Percentiles rank a stretch among this genome's conserved stretches.
phyloP scores from a whole-genome alignment of 139 green algal species.

The Chlamydomonas sp. region DNA sequence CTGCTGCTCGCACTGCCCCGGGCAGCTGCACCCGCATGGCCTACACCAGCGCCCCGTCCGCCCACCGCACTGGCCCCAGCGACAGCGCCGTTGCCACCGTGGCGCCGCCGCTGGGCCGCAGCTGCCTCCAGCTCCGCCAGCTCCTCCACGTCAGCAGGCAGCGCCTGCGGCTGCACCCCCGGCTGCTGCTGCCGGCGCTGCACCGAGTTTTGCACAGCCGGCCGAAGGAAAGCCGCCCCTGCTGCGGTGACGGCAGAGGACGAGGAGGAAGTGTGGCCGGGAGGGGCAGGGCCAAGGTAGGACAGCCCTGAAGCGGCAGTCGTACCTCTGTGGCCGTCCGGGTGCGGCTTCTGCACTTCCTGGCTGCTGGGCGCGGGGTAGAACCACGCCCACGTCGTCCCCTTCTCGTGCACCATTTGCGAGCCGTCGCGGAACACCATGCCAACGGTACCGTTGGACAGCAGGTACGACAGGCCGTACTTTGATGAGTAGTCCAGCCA shows the following conservation, averaged over 20 bases:
- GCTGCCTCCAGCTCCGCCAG: not conserved
- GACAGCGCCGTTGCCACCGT: not conserved
- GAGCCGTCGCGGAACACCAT: slow-evolving; percentile 29
- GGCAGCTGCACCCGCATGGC: not conserved
- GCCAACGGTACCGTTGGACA: slow-evolving; percentile 27
- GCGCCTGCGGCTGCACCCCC: not conserved
- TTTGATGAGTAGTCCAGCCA: slow-evolving; percentile 30
- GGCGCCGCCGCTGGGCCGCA: not conserved
- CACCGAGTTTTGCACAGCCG: not conserved
- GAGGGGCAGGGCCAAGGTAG: too few relatives aligned
- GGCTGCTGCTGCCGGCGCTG: not conserved
- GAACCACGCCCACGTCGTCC: slow-evolving; percentile 3
- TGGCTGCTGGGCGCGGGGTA: not conserved
- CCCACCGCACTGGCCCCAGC: not conserved
- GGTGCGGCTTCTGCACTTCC: too few relatives aligned
- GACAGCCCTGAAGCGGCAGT: too few relatives aligned
- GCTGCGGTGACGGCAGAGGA: too few relatives aligned
- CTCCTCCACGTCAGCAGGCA: not conserved
- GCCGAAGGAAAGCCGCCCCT: too few relatives aligned
- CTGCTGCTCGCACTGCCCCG: not conserved
- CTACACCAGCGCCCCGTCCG: not conserved
- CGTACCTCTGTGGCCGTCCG: too few relatives aligned
- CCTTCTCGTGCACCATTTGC: not conserved
- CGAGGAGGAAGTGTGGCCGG: too few relatives aligned
- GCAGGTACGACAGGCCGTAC: slow-evolving; percentile 34